Base-by-base conservation (phyloP, 345 rosid genomes). In the Bretschneidera sinensis region DNA sequence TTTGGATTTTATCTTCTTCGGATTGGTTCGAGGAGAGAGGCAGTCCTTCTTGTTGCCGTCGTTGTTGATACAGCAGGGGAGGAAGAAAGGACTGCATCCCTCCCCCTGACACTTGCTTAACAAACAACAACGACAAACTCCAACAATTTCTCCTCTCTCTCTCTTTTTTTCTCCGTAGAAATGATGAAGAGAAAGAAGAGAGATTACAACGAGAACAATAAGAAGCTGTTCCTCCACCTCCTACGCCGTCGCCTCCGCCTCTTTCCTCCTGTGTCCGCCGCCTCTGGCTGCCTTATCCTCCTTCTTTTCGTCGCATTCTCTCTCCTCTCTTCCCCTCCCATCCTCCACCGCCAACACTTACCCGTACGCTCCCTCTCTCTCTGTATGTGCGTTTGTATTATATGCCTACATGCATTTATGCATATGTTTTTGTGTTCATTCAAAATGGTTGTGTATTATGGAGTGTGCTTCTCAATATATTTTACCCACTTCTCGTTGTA, bases 271-370 rank as follows among this genome's bases (percentile, higher is more conserved):
- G 55, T 84, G 59, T 85, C 82, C 51, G 83, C 81, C 21, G 63
- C 74, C 71, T 81, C 83, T 48, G 87, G 82, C 21, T 89, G 72
- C 52, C 55, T 85, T 22, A 82, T 92, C 67, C n/a, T n/a, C n/a
- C 70, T 92, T 64, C 14, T 83, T 72, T 57, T 84, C 69, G 77
- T 74, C 63, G 73, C 78, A 56, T 71, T 78, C 56, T 74, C 75
- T 28, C 63, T 84, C 59, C 59, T 85, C 51, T 64, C 74, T 15
- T 59, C 82, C 23, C 76, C 88, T 54, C 91, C 94, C 21, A 72
- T 82, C 3, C n/a, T 75, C 57, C 49, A n/a, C 59, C 57, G 43
- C 67, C 60, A 2, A 43, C 61, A 33, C 55, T 61, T 62, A 51
- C 72, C 57, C 16, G 74, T 78, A 62, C 28, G 59, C 54, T 65